Base-by-base conservation (phyloP, 176 grass and related monocot species). In the Oryza glumipatula region DNA sequence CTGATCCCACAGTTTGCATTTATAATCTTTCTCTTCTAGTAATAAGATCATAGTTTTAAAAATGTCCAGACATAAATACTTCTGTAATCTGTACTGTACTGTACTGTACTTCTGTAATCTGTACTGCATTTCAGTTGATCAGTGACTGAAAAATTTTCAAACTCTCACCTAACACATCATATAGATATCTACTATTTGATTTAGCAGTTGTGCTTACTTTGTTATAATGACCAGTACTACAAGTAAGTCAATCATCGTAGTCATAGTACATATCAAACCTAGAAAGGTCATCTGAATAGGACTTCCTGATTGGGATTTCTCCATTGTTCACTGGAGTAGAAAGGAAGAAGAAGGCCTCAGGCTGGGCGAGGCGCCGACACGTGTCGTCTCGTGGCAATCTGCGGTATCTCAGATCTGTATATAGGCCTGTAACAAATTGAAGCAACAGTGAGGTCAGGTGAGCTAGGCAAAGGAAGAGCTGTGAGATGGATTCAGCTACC, bases 361-460 rank as follows among this genome's bases (percentile, higher is more conserved):
- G 5, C 24, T 72, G 39, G n/a, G 19, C 19, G 49, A 43, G 64
- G 61, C 65, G 60, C 21, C 35, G 41, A 72, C 54, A 82, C 78
- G 23, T 86, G 83, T 3, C 65, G 43, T 30, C 26, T 2, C 6
- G 16, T 9, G 6, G 5, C 22, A 26, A 44, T 30, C 9, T 17
- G 71, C 14, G 4, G 44, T 49, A 65, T 19, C 5, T 11, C 16
- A 83, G 39, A 60, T 22, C n/a, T n/a, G 39, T 84, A 32, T 16
- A 65, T 48, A 21, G 10, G 65, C 72, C 65, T 72, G 65, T 24
- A 66, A 46, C 88, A 58, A 66, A 83, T 36, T 68, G 88, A 86
- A 83, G 74, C 73, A 88, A 76, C 60, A 58, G 68, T 28, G 28
- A 67, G 41, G 7, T 61, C 41, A 75, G 28, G 9, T 63, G 16